Conservation (phyloP, 2,329 filamentous ascomycete species). For the Hymenoscyphus scutula region DNA sequence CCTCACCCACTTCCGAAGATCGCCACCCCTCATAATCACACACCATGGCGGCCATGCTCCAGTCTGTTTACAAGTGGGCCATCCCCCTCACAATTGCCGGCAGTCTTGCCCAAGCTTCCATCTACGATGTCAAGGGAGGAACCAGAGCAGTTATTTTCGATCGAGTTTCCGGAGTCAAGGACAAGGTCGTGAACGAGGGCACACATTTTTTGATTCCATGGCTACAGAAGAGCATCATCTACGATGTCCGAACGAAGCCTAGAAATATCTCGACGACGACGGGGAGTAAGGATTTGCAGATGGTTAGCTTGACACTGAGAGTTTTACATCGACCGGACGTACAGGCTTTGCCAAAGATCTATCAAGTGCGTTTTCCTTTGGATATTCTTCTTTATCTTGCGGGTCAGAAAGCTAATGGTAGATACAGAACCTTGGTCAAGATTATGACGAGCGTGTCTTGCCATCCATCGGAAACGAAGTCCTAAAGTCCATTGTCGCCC, state of each 20-base stretch:
- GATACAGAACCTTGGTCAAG: constrained; percentile 83
- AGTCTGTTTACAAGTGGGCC: constrained; percentile 63
- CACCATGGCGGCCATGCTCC: constrained; percentile 53
- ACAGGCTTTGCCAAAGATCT: constrained; percentile 90
- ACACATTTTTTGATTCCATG: constrained; percentile 96
- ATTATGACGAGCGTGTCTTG: constrained; percentile 98
- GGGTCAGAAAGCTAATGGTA: background rate
- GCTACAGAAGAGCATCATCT: constrained; percentile 91
- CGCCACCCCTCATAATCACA: constrained; percentile 2
- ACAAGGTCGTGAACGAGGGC: constrained; percentile 88
- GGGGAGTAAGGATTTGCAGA: constrained; percentile 97
- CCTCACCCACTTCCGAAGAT: constrained; percentile 13
- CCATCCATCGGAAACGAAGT: constrained; percentile 99
- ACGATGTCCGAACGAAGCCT: constrained; percentile 96
- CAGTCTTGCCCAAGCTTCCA: constrained; percentile 69
- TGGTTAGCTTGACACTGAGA: constrained; percentile 96
- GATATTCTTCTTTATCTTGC: background rate
- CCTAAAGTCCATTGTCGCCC: constrained; percentile 95
- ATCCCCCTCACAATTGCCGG: constrained; percentile 70
- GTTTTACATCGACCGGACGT: constrained; percentile 95
- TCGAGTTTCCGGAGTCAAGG: constrained; percentile 86
- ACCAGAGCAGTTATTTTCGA: constrained; percentile 98
- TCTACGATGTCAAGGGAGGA: constrained; percentile 97
- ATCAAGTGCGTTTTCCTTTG: constrained; percentile 68
- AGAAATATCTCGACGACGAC: constrained; percentile 97